Evolutionary conservation across 2,329 filamentous ascomycete genomes (phyloP), one percentile per base, ranked within the genome.

Genomic region (Pyrenophora teres): DNA sequence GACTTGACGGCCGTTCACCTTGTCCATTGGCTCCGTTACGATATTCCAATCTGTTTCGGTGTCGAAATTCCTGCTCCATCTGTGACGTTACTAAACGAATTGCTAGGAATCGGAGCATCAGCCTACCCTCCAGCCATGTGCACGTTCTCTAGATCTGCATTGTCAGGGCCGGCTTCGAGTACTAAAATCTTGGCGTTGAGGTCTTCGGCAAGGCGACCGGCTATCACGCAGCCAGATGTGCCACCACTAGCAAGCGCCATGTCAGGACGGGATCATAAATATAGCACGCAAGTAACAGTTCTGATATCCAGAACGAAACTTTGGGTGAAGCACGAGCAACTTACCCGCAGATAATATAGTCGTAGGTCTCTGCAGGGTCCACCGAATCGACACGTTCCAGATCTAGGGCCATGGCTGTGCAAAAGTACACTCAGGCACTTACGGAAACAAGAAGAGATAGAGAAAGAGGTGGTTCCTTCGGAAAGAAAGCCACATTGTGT

Each of bases 41-140:
- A 82, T 77, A 40, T 81, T 82, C 80, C 80, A 82, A 50, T 82
- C 80, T 0, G 77, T 78, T 50, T 79, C 78, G 8, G 68, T 74
- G 47, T 80, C 79, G 46, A 80, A 77, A 41, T 77, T 78, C 35
- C 77, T 70, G 13, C 73, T 73, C 77, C 77, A 79, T 38, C 48
- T 51, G n/a, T 1, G 36, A 23, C 6, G 13, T n/a, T 27, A 25
- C 18, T 46, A 7, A 41, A 37, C 23, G 15, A 10, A 4, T 16
- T 12, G 10, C 3, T 18, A 3, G 31, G 4, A 2, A 23, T 6
- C 8, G 12, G 3, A 5, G 6, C 13, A 15, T 8, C n/a, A 3
- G 37, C 48, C 19, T 40, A 52, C 40, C 78, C 80, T 48, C 80
- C 80, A 4, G 74, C 73, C 80, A 82, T 82, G 46, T 80, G 73